Evolutionary conservation across 2,329 filamentous ascomycete species (phyloP).

Genomic region (Gyromitra esculenta): DNA sequence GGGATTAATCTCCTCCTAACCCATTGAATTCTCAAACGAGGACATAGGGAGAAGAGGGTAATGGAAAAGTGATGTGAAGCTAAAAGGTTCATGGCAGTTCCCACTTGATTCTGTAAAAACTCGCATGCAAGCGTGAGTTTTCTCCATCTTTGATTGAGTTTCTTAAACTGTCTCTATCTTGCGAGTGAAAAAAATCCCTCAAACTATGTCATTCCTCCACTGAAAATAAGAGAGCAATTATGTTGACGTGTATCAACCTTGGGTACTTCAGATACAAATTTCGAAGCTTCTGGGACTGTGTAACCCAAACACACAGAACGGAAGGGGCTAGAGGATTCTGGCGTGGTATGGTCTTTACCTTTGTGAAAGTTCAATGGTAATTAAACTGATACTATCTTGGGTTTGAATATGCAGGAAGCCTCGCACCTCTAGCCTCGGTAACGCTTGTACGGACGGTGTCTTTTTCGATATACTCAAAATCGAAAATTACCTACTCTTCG

Average conservation of each 20-base stretch:
- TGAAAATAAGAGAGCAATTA: background rate
- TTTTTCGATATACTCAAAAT: slow-evolving; percentile 77
- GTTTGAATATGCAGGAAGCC: slow-evolving; percentile 68
- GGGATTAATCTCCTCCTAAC: background rate
- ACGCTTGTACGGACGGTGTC: slow-evolving; percentile 80
- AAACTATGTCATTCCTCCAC: background rate
- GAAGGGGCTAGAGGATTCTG: slow-evolving; percentile 83
- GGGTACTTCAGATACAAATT: slow-evolving; percentile 70
- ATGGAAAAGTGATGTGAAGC: background rate
- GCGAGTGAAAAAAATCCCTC: slow-evolving; percentile 2
- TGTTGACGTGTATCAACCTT: slow-evolving; percentile 18
- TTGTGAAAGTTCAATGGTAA: slow-evolving; percentile 35
- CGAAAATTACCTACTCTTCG: slow-evolving; percentile 52
- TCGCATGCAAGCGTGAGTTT: slow-evolving; percentile 76
- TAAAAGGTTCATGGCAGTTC: slow-evolving; percentile 64
- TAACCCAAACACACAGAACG: slow-evolving; percentile 76
- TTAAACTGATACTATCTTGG: slow-evolving; percentile 17
- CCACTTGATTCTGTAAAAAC: slow-evolving; percentile 90
- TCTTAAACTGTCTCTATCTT: background rate
- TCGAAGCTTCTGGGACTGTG: slow-evolving; percentile 76
- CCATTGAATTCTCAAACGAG: slow-evolving; percentile 15
- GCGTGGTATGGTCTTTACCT: slow-evolving; percentile 68
- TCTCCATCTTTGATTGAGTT: slow-evolving; percentile 19
- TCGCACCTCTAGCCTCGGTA: slow-evolving; percentile 81
- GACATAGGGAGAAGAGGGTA: background rate